Conservation (phyloP, 495 filamentous ascomycete species). For the Hypoxylon trugodes region DNA sequence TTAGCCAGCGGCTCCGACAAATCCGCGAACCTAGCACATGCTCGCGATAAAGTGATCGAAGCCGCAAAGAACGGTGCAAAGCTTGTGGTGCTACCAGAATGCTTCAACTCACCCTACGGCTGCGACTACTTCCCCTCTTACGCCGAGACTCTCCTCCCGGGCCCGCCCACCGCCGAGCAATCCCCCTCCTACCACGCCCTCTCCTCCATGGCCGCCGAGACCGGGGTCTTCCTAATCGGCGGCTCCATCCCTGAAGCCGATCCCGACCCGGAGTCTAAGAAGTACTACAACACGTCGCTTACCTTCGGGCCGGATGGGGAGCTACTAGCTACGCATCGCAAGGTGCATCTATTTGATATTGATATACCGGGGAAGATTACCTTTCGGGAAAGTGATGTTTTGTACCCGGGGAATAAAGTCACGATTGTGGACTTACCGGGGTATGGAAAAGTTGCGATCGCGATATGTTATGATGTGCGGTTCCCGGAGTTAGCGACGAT, state of each 20-base stretch:
- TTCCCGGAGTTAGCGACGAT: conserved; percentile 95
- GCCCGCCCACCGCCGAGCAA: conserved; percentile 73
- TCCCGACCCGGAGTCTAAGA: conserved; percentile 53
- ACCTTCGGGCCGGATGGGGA: conserved; percentile 79
- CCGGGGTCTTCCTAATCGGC: conserved; percentile 81
- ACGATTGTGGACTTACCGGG: conserved; percentile 85
- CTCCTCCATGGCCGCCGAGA: conserved; percentile 76
- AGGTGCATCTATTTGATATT: conserved; percentile 99
- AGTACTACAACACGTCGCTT: conserved; percentile 91
- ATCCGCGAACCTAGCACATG: conserved; percentile 79
- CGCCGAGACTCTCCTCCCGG: conserved; percentile 85
- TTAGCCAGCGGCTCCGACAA: conserved; percentile 85
- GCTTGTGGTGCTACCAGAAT: conserved; percentile 80
- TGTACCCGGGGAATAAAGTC: conserved; percentile 81
- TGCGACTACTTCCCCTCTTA: conserved; percentile 90
- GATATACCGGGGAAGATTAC: conserved; percentile 93
- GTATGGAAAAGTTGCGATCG: conserved; percentile 84
- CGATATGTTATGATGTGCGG: conserved; percentile 96
- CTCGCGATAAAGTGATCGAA: conserved; percentile 82
- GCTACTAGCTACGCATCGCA: conserved; percentile 87
- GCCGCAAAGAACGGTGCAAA: conserved; percentile 78
- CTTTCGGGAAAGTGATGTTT: conserved; percentile 89
- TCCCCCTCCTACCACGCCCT: conserved; percentile 88
- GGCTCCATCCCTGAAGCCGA: conserved; percentile 91
- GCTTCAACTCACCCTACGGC: conserved; percentile 98